phyloP scores from a whole-genome alignment of 768 basidiomycete genomes.

The Cantharellus cinnabarinus region DNA sequence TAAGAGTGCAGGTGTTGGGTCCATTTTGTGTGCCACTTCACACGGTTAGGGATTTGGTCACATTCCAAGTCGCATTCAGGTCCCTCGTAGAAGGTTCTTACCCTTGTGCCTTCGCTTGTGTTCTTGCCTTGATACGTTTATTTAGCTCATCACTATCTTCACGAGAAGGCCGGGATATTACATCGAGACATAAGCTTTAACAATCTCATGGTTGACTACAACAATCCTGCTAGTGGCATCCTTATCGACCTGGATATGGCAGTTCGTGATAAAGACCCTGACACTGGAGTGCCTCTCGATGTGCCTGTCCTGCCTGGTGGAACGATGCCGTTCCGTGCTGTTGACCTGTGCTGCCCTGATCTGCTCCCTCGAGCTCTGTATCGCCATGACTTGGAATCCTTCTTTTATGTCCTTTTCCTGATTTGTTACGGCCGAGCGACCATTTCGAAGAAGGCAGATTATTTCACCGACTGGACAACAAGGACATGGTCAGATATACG shows the following conservation, averaged over 20 bases:
- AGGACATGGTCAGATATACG: too few species aligned
- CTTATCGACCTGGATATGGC: background rate
- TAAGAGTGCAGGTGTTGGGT: background rate
- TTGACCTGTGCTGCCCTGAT: background rate
- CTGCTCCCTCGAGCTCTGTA: background rate
- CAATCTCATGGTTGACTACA: background rate
- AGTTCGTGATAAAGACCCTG: background rate
- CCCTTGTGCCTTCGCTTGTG: background rate
- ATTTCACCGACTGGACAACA: too few species aligned
- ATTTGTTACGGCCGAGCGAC: background rate
- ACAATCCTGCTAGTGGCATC: background rate
- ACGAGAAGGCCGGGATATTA: background rate
- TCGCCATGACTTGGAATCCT: background rate
- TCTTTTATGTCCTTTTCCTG: background rate
- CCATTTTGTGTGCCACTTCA: too few species aligned
- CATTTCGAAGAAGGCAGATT: too few species aligned
- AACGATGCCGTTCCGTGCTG: background rate
- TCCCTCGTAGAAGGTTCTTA: background rate
- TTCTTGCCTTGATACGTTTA: background rate
- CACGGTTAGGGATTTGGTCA: background rate
- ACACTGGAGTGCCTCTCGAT: background rate
- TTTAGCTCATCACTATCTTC: background rate
- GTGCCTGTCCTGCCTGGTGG: background rate
- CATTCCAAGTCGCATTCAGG: background rate
- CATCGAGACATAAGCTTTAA: background rate